Evolutionary conservation across 345 rosid genomes (phyloP), one percentile per base, ranked within the genome.

Genomic region (Chamaenerion angustifolium): DNA sequence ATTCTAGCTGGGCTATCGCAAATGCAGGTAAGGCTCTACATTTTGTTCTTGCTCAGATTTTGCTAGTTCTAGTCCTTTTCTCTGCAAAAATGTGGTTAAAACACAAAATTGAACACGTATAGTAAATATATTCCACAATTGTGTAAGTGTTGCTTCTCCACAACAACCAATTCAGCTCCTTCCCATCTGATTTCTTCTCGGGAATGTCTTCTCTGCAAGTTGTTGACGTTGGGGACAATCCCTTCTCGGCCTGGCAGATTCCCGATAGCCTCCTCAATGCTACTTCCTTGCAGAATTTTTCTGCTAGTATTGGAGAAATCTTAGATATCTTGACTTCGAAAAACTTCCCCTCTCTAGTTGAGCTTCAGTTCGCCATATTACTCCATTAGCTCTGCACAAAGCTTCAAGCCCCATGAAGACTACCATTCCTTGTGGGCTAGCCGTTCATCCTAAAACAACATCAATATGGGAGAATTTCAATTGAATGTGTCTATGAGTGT

Each of bases 141-240:
- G 3, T 31, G 13, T 12, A 47, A 43, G 51, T 45, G n/a, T 16
- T 71, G 45, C 14, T 61, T 10, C 53, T 73, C 0, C 66, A 71
- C 58, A 1, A 21, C 57, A 87, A 87, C 61, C 52, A 37, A 10
- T 84, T 87, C 54, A 23, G 66, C 12, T 72, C 82, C 0, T 35
- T 80, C 0, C 88, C 86, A 0, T 1, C 67, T 0, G 80, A 77
- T 60, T 86, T 92, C 67, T 84, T 92, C 73, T 0, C 54, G 0
- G 81, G 82, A 0, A 46, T 87, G 73, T 58, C 46, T n/a, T 62
- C 81, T 1, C 54, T 87, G 51, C 60, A 55, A 13, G n/a, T 16
- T 3, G 69, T 66, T 45, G 58, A 21, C 52, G 55, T 87, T 2
- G 78, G 74, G 61, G 31, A 68, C 23, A 87, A 84, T 45, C 70